Evolutionary conservation across 2,329 filamentous ascomycete genomes (phyloP).

Genomic region (Colletotrichum caudatum): DNA sequence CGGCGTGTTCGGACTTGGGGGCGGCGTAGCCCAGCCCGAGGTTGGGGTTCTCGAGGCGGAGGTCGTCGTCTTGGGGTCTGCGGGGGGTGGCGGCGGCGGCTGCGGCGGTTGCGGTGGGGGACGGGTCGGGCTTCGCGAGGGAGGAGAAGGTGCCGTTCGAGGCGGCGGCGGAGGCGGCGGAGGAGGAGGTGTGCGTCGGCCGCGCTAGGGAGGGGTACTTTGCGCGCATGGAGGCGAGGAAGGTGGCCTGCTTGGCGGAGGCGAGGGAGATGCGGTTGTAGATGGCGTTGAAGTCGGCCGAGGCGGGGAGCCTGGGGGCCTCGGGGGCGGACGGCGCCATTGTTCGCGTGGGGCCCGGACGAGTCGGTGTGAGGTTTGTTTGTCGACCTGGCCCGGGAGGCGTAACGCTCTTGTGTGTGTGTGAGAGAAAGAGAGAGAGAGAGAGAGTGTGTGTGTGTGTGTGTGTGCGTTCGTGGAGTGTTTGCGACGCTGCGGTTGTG

Average conservation of each 20-base stretch:
- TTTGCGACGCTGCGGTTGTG: slow-evolving; percentile 1
- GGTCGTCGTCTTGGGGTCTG: slow-evolving; percentile 35
- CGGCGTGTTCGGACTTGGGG: slow-evolving; percentile 44
- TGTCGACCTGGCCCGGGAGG: fast-evolving
- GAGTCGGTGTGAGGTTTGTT: background rate
- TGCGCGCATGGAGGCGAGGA: slow-evolving; percentile 48
- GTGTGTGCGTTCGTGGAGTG: background rate
- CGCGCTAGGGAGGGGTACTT: slow-evolving; percentile 38
- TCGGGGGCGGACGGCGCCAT: slow-evolving; percentile 41
- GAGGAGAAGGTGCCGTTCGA: slow-evolving; percentile 40
- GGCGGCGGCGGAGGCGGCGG: slow-evolving; percentile 17
- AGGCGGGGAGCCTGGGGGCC: slow-evolving; percentile 49
- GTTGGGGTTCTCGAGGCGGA: slow-evolving; percentile 48
- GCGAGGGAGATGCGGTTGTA: slow-evolving; percentile 58
- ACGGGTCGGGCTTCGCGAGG: slow-evolving; percentile 27
- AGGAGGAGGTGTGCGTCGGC: slow-evolving; percentile 1
- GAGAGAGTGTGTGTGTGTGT: background rate
- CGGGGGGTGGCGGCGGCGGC: slow-evolving; percentile 1
- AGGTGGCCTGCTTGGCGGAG: slow-evolving; percentile 51
- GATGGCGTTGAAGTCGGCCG: slow-evolving; percentile 53
- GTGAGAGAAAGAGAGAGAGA: too few species aligned
- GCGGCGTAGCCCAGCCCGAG: slow-evolving; percentile 57
- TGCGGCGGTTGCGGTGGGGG: background rate
- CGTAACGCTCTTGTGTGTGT: background rate
- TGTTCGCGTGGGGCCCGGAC: background rate